Evolutionary conservation across 2,329 filamentous ascomycete species (phyloP).

Genomic region (Sclerotinia borealis): DNA sequence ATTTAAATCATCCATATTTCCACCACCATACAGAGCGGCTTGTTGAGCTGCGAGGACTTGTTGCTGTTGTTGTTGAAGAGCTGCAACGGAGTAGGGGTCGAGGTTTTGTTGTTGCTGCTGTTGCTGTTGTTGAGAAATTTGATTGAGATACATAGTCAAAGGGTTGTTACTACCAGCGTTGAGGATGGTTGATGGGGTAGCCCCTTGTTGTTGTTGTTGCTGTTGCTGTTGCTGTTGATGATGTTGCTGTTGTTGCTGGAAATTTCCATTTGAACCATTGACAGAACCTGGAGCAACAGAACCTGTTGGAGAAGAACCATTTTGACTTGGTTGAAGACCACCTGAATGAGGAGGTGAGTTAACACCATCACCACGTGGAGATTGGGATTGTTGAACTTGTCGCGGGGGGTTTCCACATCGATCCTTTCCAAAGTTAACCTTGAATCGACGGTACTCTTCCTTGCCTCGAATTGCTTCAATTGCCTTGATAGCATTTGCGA

Average conservation of each 20-base stretch:
- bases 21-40: conserved; percentile 70
- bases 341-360: conserved; percentile 44
- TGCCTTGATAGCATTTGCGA: conserved; percentile 98
- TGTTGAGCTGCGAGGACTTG: conserved; percentile 70
- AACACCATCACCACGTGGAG: conserved; percentile 58
- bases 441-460: conserved; percentile 97
- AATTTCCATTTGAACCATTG: conserved; percentile 32
- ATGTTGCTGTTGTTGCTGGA: conserved; percentile 1
- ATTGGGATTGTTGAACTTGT: conserved; percentile 62
- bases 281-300: conserved; percentile 45
- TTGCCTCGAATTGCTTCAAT: conserved; percentile 93
- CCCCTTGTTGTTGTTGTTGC: conserved; percentile 50
- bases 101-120: conserved; percentile 51
- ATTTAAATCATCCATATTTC: conserved; percentile 52
- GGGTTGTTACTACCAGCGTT: conserved; percentile 79
- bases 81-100: conserved; percentile 37
- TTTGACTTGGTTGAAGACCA: conserved; percentile 30
- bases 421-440: conserved; percentile 99
- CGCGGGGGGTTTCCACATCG: conserved; percentile 93
- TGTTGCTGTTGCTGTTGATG: conserved; percentile 4
- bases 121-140: conserved; percentile 67
- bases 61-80: conserved; percentile 57
- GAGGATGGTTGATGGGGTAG: conserved; percentile 66
- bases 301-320: conserved; percentile 31
- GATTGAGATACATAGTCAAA: conserved; percentile 86